Conservation (phyloP, 805 yeast genomes). For the Metschnikowia henanensis region DNA sequence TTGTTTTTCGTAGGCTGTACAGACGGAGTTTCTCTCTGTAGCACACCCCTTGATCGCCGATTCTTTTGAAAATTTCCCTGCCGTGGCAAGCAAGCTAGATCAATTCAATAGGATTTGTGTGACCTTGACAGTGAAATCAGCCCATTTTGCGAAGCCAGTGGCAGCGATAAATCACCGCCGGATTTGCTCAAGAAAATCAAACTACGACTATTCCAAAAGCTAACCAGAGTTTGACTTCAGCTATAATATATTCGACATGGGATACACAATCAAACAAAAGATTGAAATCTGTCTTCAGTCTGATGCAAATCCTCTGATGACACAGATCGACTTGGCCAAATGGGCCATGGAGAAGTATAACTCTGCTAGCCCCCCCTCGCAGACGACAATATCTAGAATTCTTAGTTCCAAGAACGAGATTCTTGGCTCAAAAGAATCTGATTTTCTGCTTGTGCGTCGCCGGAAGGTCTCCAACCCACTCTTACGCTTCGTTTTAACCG, state of each 20-base stretch:
- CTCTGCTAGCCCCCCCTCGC: constrained; percentile 56
- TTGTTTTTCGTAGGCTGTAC: no score
- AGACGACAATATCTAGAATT: constrained; percentile 64
- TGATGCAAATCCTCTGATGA: constrained; percentile 67
- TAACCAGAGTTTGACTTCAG: no score
- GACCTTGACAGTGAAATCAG: background rate
- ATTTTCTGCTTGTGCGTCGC: constrained; percentile 50
- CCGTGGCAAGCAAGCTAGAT: no score
- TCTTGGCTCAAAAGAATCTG: constrained; percentile 50
- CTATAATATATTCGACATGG: constrained; percentile 48
- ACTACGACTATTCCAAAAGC: no score
- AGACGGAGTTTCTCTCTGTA: no score
- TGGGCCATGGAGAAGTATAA: constrained; percentile 63
- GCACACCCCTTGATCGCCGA: no score
- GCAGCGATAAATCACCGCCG: background rate
- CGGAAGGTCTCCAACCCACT: constrained; percentile 56
- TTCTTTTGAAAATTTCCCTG: no score
- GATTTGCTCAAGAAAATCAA: no score
- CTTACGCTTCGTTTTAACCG: constrained; percentile 58
- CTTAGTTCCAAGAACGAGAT: constrained; percentile 55
- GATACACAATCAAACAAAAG: constrained; percentile 59
- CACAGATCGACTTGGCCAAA: constrained; percentile 60
- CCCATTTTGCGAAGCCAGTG: constrained; percentile 1
- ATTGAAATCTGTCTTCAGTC: constrained; percentile 68
- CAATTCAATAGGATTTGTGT: no score